Base-by-base conservation (phyloP, 163 green algal genomes). In the Coccomyxa subellipsoidea region DNA sequence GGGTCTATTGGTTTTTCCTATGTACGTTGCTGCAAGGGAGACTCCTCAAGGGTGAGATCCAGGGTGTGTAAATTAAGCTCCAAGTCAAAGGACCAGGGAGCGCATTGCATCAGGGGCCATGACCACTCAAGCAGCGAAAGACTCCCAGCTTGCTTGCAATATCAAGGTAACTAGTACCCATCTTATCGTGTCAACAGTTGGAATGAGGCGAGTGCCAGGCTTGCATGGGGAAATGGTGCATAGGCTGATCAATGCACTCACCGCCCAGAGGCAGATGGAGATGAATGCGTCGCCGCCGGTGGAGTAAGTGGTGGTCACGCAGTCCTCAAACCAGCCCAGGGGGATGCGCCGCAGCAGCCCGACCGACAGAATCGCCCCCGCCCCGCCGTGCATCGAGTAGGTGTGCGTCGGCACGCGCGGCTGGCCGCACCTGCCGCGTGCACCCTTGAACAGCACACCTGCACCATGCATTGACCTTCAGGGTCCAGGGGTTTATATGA, bases 261-360 rank as follows among this genome's bases (percentile, higher is more conserved):
- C 82, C 85, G 87, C 69, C 85, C 85, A 89, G 31, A 89, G 80
- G 83, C 85, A 89, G 73, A 89, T 87, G 77, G 81, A 80, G 72
- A 89, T 85, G 59, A 89, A 83, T n/a, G 83, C 80, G 36, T 89
- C 85, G 0, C 85, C 85, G 25, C 85, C 84, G 36, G 85, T 89
- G 37, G 59, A 78, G 79, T 89, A 87, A 6, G 82, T 71, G n/a
- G 54, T 81, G 59, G 40, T 82, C 38, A 83, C 70, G 73, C 85
- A 89, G 36, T 80, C 69, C 75, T 89, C 85, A 80, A 89, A 86
- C 71, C 54, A 81, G n/a, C 84, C 76, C 0, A 86, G 69, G 53
- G 54, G 35, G 37, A 89, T 83, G 4, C 15, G 35, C 18, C 70
- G 40, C 53, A 87, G 66, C 38, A 87, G 84, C 8, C 80, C 84